Evolutionary conservation across 768 basidiomycete species (phyloP).

Genomic region (Mycena vitilis): DNA sequence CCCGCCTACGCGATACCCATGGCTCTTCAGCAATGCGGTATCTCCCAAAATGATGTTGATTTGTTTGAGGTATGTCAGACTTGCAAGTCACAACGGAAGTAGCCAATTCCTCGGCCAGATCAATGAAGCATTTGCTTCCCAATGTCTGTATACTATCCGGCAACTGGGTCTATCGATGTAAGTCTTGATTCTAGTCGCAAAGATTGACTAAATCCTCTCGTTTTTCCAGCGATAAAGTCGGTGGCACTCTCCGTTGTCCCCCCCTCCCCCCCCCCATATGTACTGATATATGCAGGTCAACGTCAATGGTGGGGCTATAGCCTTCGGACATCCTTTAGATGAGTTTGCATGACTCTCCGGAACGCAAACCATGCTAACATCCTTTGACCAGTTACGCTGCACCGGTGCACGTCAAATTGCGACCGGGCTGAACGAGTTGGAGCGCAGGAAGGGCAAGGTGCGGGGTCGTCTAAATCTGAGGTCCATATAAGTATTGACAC

Average conservation of each 20-base stretch:
- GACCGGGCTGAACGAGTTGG: slow-evolving; percentile 82
- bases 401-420: slow-evolving; percentile 89
- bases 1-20: slow-evolving; percentile 87
- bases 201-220: slow-evolving; percentile 6
- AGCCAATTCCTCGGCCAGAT: slow-evolving; percentile 58
- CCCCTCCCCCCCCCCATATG: no score
- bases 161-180: slow-evolving; percentile 68
- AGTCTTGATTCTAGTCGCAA: slow-evolving; percentile 2
- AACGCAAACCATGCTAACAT: slow-evolving; percentile 30
- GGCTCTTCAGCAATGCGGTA: slow-evolving; percentile 74
- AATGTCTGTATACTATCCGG: slow-evolving; percentile 80
- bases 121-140: slow-evolving; percentile 93
- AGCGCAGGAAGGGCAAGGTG: slow-evolving; percentile 77
- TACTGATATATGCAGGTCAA: slow-evolving; percentile 69
- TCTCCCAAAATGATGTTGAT: slow-evolving; percentile 78
- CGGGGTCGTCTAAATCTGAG: slow-evolving; percentile 30
- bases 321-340: slow-evolving; percentile 87
- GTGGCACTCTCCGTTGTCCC: background rate
- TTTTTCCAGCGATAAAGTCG: slow-evolving; percentile 51
- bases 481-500: no score
- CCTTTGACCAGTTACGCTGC: slow-evolving; percentile 61
- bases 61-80: slow-evolving; percentile 71
- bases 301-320: slow-evolving; percentile 92
- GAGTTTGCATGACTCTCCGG: slow-evolving; percentile 47
- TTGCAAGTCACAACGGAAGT: background rate